phyloP scores from a whole-genome alignment of 1,139 yeast species.

The Yamadazyma aaseri region DNA sequence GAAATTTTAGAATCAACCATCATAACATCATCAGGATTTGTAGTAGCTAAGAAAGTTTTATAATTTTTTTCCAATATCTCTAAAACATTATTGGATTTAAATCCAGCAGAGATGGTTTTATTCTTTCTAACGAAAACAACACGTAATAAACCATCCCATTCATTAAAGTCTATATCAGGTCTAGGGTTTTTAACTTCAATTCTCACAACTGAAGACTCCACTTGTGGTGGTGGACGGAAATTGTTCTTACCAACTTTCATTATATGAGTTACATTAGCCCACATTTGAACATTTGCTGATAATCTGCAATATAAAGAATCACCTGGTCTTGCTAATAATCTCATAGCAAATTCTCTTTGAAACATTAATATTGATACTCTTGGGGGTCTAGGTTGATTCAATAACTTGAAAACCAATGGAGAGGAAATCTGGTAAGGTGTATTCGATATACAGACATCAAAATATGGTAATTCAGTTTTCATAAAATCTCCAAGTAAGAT shows the following conservation, averaged over 20 bases:
- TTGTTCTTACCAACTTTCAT: constrained; percentile 98
- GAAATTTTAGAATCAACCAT: constrained; percentile 49
- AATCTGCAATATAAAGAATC: constrained; percentile 88
- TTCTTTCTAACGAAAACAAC: constrained; percentile 91
- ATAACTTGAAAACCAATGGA: constrained; percentile 88
- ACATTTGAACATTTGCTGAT: constrained; percentile 97
- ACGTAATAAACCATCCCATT: constrained; percentile 95
- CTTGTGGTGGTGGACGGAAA: constrained; percentile 98
- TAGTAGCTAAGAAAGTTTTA: constrained; percentile 69
- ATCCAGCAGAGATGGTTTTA: constrained; percentile 90
- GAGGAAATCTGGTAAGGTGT: constrained; percentile 98
- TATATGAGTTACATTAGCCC: constrained; percentile 97
- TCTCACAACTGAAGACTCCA: constrained; percentile 93
- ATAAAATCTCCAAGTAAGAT: constrained; percentile 93
- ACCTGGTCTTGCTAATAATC: constrained; percentile 93
- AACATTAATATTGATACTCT: constrained; percentile 95
- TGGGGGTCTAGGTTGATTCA: constrained; percentile 92
- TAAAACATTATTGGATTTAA: constrained; percentile 78
- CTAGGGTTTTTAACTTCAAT: constrained; percentile 89
- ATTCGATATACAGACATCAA: constrained; percentile 93
- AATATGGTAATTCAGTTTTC: constrained; percentile 92
- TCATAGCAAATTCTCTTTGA: constrained; percentile 93
- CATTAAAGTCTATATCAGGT: constrained; percentile 87
- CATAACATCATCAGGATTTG: constrained; percentile 51
- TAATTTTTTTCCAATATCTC: constrained; percentile 87